Percentiles rank a stretch among this genome's conserved stretches.
These are phyloP conservation scores for Solanum neorickii DNA, from an alignment of 257 asterid genomes.

Conservation along the genomic window DNA sequence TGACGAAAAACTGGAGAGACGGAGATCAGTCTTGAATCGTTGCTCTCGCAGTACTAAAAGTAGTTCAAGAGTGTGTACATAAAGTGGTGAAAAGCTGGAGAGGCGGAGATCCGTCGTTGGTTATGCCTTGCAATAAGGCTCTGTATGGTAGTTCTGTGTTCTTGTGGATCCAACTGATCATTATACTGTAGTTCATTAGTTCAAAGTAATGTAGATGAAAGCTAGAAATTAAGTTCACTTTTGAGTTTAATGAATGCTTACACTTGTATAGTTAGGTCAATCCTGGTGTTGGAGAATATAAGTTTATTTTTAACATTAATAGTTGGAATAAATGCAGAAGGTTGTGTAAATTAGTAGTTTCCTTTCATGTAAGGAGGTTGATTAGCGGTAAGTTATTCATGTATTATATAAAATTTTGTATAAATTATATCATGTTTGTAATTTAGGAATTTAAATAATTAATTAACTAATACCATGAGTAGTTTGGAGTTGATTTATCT, in stretches of 20 bases:
- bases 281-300: background rate
- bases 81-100: background rate
- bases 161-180: background rate
- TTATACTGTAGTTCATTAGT: background rate
- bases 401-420: background rate
- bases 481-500: too few relatives aligned
- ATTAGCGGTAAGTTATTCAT: background rate
- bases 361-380: too few relatives aligned
- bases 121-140: background rate
- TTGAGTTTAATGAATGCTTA: background rate
- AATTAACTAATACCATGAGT: background rate
- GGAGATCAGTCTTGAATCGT: conserved; percentile 3
- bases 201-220: background rate
- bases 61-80: background rate
- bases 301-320: background rate
- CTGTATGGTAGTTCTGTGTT: background rate
- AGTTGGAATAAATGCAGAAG: background rate
- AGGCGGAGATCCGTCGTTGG: background rate
- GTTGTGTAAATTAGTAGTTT: background rate
- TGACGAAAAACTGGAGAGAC: background rate
- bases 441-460: background rate
- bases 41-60: conserved; percentile 17
- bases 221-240: background rate
- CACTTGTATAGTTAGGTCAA: background rate
- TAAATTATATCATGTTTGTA: background rate